These are phyloP conservation scores for Aspergillus pseudoterreus DNA, from an alignment of 2,329 filamentous ascomycete genomes.

Conservation along the genomic window DNA sequence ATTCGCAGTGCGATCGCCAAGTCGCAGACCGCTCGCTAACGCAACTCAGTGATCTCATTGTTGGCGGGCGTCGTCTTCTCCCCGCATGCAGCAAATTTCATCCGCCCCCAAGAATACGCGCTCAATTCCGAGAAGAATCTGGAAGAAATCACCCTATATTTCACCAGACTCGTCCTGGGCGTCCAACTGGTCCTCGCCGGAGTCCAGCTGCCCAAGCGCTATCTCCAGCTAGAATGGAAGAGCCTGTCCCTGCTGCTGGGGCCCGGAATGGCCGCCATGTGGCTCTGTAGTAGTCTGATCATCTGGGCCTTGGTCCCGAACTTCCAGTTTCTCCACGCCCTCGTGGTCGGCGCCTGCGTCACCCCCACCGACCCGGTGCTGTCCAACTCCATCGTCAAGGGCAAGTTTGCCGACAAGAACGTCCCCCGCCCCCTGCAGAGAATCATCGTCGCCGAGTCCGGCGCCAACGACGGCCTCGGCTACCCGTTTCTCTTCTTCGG, in stretches of 20 bases:
- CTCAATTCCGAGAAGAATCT: slow-evolving; percentile 55
- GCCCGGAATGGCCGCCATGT: slow-evolving; percentile 83
- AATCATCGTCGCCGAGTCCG: slow-evolving; percentile 77
- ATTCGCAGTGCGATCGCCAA: background rate
- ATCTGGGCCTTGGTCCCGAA: slow-evolving; percentile 73
- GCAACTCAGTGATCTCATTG: slow-evolving; percentile 69
- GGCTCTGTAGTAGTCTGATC: slow-evolving; percentile 74
- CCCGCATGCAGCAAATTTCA: slow-evolving; percentile 70
- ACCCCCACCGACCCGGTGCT: slow-evolving; percentile 87
- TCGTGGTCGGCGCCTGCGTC: slow-evolving; percentile 80
- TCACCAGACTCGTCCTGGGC: slow-evolving; percentile 80
- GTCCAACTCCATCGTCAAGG: slow-evolving; percentile 87
- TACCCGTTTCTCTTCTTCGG: slow-evolving; percentile 87
- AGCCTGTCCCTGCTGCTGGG: slow-evolving; percentile 71
- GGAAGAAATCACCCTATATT: slow-evolving; percentile 73
- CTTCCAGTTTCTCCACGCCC: slow-evolving; percentile 70
- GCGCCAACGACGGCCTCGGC: slow-evolving; percentile 82
- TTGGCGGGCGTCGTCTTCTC: slow-evolving; percentile 75
- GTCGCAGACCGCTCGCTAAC: slow-evolving; percentile 2
- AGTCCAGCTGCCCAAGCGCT: slow-evolving; percentile 80
- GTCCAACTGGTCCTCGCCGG: slow-evolving; percentile 88
- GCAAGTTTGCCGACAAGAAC: slow-evolving; percentile 88
- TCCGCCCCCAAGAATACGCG: slow-evolving; percentile 74
- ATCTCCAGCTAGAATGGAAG: slow-evolving; percentile 75
- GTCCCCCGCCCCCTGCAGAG: slow-evolving; percentile 77